Evolutionary conservation across 345 rosid species (phyloP), one percentile per base, ranked within the genome.

Genomic region (Turritis glabra): DNA sequence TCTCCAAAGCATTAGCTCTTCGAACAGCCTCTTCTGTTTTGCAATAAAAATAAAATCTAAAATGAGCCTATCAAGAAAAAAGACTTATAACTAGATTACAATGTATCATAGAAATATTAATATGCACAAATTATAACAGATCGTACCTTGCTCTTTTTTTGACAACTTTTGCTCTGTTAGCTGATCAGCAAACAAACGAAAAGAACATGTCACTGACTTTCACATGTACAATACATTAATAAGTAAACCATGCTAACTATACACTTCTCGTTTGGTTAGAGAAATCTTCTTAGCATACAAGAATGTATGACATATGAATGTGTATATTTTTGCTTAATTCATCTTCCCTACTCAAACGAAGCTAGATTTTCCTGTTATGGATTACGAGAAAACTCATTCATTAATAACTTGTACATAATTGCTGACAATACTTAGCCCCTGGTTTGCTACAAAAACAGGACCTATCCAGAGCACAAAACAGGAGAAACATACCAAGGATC

Each of bases 131-230:
- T 26, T 52, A 69, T 64, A 75, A 79, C 46, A 72, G 44, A 72
- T 4, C 8, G 72, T 89, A 93, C 98, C 98, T 85, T 89, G 95
- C 77, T 91, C 97, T 86, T 83, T 87, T 59, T 64, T 83, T 25
- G 93, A 78, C 74, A 94, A 70, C 78, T 87, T 94, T 67, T 82
- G 89, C 84, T 94, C 98, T 30, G 85, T 83, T 75, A 88, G 74
- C 97, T 93, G 93, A 77, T 46, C 65, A 65, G 47, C 30, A 75
- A 43, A 71, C 71, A 78, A 44, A 22, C 5, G 17, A 67, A 73
- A 67, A n/a, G 18, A 37, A 38, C 18, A 74, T 19, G 73, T 77
- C 73, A 82, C 79, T 52, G 29, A 56, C 56, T 79, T 68, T 60
- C 41, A 56, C 52, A 70, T 21, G 44, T 12, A 56, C 51, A 73